Conservation (phyloP, 1,284 basidiomycete genomes). For the Cryptococcus wingfieldii region DNA sequence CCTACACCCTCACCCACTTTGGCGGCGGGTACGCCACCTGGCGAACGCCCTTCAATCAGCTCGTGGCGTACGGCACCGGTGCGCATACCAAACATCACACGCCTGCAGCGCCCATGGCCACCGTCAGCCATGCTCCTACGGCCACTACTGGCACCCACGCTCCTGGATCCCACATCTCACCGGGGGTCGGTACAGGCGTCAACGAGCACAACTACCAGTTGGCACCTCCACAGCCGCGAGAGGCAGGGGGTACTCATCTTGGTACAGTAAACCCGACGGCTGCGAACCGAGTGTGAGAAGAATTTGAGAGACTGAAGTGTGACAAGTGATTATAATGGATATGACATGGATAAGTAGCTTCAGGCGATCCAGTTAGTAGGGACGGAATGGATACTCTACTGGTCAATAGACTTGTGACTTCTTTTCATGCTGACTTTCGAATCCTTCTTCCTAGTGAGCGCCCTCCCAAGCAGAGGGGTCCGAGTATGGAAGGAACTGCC, state of each 20-base stretch:
- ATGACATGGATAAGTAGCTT: not conserved
- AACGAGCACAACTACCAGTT: not conserved
- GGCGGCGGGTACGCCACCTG: conserved; percentile 23
- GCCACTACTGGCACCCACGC: not conserved
- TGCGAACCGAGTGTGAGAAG: not conserved
- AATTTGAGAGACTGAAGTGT: not conserved
- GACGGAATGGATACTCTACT: not conserved
- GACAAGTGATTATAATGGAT: not conserved
- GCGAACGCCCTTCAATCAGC: conserved; percentile 33
- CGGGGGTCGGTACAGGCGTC: not conserved
- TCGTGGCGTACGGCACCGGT: conserved; percentile 10
- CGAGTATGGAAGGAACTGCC: conserved; percentile 32
- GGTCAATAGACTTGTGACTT: not conserved
- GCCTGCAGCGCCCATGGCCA: too few relatives aligned
- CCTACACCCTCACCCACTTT: conserved; percentile 27
- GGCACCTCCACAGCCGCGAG: not conserved
- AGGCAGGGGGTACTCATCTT: not conserved
- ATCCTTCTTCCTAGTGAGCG: too few relatives aligned
- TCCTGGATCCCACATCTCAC: not conserved
- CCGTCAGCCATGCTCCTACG: too few relatives aligned
- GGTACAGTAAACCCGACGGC: not conserved
- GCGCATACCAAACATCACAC: too few relatives aligned
- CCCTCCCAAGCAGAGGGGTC: conserved; percentile 19
- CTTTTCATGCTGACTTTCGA: not conserved
- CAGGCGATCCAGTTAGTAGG: not conserved